A percentile compares a stretch with the other conserved stretches of the same genome.
Conservation (phyloP, 345 rosid genomes). For the Lenwebbia sp. region DNA sequence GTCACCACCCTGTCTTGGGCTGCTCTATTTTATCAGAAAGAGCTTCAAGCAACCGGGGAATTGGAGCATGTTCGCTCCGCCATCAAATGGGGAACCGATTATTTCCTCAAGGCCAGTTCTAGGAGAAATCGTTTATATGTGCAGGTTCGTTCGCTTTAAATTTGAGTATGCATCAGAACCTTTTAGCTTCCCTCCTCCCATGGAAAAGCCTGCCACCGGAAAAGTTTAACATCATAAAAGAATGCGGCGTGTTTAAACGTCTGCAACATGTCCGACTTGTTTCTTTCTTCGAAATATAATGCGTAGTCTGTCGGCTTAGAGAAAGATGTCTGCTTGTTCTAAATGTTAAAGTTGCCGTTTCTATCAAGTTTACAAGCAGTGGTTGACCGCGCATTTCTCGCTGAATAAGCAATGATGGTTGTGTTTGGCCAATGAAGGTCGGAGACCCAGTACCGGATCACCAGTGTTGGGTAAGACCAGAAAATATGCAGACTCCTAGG, state of each 20-base stretch:
- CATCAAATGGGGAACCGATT: conserved; percentile 93
- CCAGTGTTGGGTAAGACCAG: conserved; percentile 75
- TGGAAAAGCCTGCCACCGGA: neutral
- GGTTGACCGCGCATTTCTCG: neutral
- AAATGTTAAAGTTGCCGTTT: neutral
- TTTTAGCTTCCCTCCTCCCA: too few relatives aligned
- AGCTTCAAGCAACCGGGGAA: conserved; percentile 47
- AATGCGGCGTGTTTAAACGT: neutral
- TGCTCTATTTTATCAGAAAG: conserved; percentile 31
- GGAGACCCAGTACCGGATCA: conserved; percentile 79
- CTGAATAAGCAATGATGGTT: neutral
- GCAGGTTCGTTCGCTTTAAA: conserved; percentile 30
- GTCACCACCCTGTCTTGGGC: conserved; percentile 75
- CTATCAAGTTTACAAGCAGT: neutral
- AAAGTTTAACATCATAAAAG: too few relatives aligned
- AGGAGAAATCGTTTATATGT: conserved; percentile 42
- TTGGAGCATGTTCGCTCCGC: conserved; percentile 27
- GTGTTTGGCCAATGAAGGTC: conserved; percentile 19
- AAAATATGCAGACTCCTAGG: conserved; percentile 68
- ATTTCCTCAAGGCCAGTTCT: conserved; percentile 57
- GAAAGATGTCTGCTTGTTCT: neutral
- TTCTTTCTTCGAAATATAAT: neutral
- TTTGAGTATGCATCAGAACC: neutral
- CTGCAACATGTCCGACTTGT: neutral
- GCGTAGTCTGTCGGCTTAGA: neutral